Evolutionary conservation across 306 rosid species (phyloP).

Genomic region (Mimosa pudica): DNA sequence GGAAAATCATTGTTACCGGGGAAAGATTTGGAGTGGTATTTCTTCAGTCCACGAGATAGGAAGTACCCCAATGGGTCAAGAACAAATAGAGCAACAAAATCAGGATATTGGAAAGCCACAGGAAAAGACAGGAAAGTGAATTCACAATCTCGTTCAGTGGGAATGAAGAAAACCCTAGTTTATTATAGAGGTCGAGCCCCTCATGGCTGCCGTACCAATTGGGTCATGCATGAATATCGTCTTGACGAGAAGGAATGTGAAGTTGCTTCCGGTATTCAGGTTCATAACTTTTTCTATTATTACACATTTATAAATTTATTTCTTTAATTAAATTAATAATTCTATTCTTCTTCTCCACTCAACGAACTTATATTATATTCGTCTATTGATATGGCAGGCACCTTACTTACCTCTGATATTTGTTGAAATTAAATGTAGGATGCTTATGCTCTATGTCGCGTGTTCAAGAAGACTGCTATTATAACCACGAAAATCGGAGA

Average conservation of each 20-base stretch:
- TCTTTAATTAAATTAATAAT: background rate
- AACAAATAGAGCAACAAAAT: conserved; percentile 90
- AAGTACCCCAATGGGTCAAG: conserved; percentile 98
- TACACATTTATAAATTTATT: background rate
- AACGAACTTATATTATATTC: background rate
- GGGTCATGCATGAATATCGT: conserved; percentile 99
- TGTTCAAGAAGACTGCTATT: conserved; percentile 71
- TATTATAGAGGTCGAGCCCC: conserved; percentile 97
- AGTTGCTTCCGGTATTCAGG: conserved; percentile 70
- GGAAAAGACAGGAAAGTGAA: conserved; percentile 92
- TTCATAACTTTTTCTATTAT: conserved; percentile 5
- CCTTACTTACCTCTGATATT: background rate
- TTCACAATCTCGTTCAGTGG: conserved; percentile 67
- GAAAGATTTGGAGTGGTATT: conserved; percentile 98
- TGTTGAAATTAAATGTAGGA: conserved; percentile 48
- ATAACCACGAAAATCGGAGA: conserved; percentile 64
- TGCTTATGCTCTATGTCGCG: conserved; percentile 93
- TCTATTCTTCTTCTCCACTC: conserved; percentile 11
- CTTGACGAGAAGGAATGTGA: conserved; percentile 89
- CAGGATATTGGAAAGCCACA: conserved; percentile 96
- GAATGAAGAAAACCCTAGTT: conserved; percentile 98
- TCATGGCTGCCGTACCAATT: conserved; percentile 80
- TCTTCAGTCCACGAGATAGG: conserved; percentile 88
- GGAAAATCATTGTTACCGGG: conserved; percentile 94
- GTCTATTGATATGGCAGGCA: background rate